Conservation (phyloP, 2,329 filamentous ascomycete genomes). For the Alternaria brassicae region DNA sequence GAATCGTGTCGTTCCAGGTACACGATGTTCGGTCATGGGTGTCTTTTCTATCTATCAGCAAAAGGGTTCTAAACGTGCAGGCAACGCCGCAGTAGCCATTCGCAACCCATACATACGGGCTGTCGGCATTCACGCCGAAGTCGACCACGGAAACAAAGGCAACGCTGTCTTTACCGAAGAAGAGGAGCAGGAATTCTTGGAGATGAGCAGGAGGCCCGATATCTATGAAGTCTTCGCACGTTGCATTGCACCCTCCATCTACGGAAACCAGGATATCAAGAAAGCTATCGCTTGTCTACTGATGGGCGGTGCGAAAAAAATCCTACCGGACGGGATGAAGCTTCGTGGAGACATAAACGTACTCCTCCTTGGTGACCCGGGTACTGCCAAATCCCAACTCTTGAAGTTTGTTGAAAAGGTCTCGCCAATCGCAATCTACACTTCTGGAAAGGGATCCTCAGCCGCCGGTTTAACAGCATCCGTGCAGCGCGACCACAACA, state of each 20-base stretch:
- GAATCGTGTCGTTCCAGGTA: constrained; percentile 93
- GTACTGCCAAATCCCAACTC: constrained; percentile 96
- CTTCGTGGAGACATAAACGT: constrained; percentile 98
- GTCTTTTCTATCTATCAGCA: constrained; percentile 98
- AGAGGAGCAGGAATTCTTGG: constrained; percentile 94
- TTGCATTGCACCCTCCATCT: constrained; percentile 97
- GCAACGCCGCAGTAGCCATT: constrained; percentile 86
- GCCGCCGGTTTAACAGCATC: constrained; percentile 97
- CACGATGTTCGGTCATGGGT: constrained; percentile 92
- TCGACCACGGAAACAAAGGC: constrained; percentile 88
- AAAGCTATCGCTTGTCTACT: constrained; percentile 94
- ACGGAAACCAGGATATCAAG: constrained; percentile 95
- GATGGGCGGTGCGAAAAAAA: constrained; percentile 96
- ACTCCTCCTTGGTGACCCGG: constrained; percentile 91
- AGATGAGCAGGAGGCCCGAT: constrained; percentile 88
- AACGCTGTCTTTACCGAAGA: constrained; percentile 86
- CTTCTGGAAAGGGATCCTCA: constrained; percentile 96
- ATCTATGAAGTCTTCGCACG: constrained; percentile 90
- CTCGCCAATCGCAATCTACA: constrained; percentile 96
- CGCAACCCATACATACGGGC: constrained; percentile 93
- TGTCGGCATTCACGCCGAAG: constrained; percentile 88
- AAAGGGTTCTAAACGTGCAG: constrained; percentile 80
- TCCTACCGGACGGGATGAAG: constrained; percentile 96
- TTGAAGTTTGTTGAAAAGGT: constrained; percentile 98
- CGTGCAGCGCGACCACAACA: constrained; percentile 89